These are phyloP conservation scores for Barbarea vulgaris DNA, from an alignment of 345 rosid genomes.

Conservation along the genomic window DNA sequence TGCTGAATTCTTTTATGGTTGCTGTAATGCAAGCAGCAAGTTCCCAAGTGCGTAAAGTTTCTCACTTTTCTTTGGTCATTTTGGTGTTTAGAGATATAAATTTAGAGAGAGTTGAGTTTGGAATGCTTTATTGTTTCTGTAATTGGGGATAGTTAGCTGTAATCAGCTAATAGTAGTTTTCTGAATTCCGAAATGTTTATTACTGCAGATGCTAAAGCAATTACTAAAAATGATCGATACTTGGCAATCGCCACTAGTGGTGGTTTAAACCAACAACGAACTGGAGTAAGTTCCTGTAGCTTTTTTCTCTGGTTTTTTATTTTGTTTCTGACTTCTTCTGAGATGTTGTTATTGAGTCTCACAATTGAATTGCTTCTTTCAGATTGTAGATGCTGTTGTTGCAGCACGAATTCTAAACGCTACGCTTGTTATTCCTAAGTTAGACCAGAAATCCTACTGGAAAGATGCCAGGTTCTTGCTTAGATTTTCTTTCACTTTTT, in stretches of 20 bases:
- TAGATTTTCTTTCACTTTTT: background rate
- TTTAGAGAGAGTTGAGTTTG: background rate
- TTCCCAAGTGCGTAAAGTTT: constrained; percentile 54
- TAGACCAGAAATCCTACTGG: constrained; percentile 98
- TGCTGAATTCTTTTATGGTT: constrained; percentile 61
- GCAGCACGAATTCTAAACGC: constrained; percentile 97
- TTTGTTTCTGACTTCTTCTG: background rate
- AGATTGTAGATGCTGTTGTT: constrained; percentile 98
- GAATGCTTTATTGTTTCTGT: background rate
- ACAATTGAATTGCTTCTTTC: constrained; percentile 25
- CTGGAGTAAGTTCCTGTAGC: constrained; percentile 64
- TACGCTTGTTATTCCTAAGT: constrained; percentile 92
- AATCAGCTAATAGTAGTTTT: constrained; percentile 5
- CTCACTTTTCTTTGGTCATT: background rate
- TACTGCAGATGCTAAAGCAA: constrained; percentile 57
- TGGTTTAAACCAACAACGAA: constrained; percentile 94
- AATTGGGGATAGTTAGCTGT: background rate
- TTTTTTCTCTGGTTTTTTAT: background rate
- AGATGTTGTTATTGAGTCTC: background rate
- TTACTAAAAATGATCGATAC: constrained; percentile 62
- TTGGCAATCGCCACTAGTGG: constrained; percentile 83
- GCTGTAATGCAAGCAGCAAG: constrained; percentile 70
- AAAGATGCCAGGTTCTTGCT: constrained; percentile 80
- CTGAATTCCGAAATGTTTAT: background rate
- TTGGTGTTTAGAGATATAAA: background rate